These are phyloP conservation scores for Apocynum venetum DNA, from an alignment of 257 asterid genomes.

Conservation along the genomic window DNA sequence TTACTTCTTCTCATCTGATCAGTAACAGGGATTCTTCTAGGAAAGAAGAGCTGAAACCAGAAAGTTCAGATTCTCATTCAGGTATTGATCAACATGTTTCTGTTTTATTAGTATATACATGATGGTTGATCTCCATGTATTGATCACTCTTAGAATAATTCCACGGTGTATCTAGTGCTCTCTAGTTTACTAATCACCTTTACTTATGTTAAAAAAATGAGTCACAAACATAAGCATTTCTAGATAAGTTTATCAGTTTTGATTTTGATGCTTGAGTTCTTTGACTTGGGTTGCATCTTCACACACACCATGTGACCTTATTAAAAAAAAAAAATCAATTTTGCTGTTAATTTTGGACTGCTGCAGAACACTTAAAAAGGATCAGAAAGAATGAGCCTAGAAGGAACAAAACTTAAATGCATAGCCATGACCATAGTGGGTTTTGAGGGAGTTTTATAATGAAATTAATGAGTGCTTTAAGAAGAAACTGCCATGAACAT, in stretches of 20 bases:
- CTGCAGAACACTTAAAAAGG: background rate
- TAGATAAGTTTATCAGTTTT: background rate
- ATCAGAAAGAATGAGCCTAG: background rate
- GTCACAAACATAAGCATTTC: background rate
- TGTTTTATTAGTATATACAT: background rate
- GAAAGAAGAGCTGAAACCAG: conserved; percentile 23
- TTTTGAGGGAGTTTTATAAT: background rate
- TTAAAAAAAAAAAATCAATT: background rate
- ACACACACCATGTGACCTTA: background rate
- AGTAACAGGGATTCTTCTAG: conserved; percentile 37
- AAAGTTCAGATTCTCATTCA: conserved; percentile 31
- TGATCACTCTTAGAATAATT: background rate
- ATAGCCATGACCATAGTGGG: background rate
- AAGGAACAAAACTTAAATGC: background rate
- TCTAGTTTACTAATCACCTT: too few relatives aligned
- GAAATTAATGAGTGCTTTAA: background rate
- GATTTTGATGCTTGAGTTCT: background rate
- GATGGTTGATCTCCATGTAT: background rate
- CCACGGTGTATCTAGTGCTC: background rate
- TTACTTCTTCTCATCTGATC: conserved; percentile 5
- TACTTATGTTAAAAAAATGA: background rate
- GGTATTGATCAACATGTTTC: conserved; percentile 24
- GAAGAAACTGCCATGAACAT: background rate
- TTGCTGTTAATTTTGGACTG: background rate
- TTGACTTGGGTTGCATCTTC: background rate